A percentile compares a stretch with the other conserved stretches of the same genome.
Conservation (phyloP, 192 early-diverging fungal species). For the Coemansia erecta region DNA sequence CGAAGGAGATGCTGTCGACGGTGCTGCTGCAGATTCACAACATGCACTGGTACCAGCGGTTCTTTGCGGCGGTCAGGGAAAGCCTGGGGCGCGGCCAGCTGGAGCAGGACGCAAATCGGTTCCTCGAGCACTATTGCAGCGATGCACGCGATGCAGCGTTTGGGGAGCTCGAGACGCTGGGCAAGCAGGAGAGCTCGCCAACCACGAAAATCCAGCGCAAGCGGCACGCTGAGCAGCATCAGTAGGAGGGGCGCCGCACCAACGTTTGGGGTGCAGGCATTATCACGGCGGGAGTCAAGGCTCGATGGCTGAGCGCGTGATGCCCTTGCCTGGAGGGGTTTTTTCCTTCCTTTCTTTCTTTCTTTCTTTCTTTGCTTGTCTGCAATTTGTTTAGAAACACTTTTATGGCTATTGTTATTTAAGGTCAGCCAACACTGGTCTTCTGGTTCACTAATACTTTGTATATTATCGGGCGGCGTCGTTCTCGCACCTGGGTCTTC, state of each 20-base stretch:
- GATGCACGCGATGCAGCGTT: conserved; percentile 14
- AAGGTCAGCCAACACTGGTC: no score
- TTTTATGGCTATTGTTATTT: no score
- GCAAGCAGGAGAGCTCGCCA: conserved; percentile 32
- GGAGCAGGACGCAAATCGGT: conserved; percentile 20
- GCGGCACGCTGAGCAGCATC: conserved; percentile 21
- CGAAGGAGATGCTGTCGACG: conserved; percentile 75
- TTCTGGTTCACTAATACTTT: no score
- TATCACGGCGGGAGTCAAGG: no score
- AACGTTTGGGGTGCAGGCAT: no score
- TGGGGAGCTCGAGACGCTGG: conserved; percentile 34
- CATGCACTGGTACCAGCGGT: conserved; percentile 39
- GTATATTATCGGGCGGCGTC: no score
- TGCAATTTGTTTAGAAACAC: no score
- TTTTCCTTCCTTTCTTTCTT: neutral
- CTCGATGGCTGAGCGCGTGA: no score
- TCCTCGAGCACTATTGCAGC: conserved; percentile 25
- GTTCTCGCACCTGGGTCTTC: no score
- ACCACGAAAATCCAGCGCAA: conserved; percentile 50
- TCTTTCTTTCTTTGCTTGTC: neutral
- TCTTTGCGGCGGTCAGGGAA: conserved; percentile 40
- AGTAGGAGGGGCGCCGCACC: neutral
- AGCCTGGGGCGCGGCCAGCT: conserved; percentile 39
- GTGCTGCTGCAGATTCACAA: conserved; percentile 69
- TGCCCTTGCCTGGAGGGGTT: neutral